phyloP scores from a whole-genome alignment of 306 rosid species.

The Ziziphus jujuba region DNA sequence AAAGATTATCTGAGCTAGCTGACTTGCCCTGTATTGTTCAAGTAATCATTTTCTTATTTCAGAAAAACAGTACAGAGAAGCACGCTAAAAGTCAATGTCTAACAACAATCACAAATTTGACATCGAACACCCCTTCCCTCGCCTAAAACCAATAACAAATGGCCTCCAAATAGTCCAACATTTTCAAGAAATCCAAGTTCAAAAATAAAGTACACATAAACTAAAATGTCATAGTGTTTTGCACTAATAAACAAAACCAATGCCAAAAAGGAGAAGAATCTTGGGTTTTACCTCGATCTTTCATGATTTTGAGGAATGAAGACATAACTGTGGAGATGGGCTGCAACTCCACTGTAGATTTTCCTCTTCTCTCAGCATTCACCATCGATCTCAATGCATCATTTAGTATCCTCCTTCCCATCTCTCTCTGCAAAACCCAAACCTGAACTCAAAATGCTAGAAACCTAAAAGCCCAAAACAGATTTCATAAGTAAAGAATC shows the following conservation, averaged over 20 bases:
- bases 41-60: background rate
- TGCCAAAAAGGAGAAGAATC: background rate
- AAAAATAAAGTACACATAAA: background rate
- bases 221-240: too few species aligned
- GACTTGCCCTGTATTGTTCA: background rate
- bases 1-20: background rate
- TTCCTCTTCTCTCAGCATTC: slow-evolving; percentile 79
- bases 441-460: background rate
- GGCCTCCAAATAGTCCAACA: background rate
- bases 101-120: background rate
- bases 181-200: background rate
- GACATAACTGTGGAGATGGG: slow-evolving; percentile 77
- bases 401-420: slow-evolving; percentile 85
- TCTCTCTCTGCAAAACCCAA: slow-evolving; percentile 18
- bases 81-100: background rate
- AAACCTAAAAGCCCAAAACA: background rate
- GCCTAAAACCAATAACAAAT: background rate
- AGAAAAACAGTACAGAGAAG: background rate
- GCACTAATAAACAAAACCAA: background rate
- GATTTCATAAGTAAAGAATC: too few species aligned
- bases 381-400: slow-evolving; percentile 78
- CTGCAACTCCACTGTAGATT: slow-evolving; percentile 65
- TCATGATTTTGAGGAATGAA: slow-evolving; percentile 82
- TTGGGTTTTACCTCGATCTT: slow-evolving; percentile 55
- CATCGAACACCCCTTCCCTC: background rate